Conservation (phyloP, 2,329 filamentous ascomycete genomes). For the Fusarium neocosmosporiellum region DNA sequence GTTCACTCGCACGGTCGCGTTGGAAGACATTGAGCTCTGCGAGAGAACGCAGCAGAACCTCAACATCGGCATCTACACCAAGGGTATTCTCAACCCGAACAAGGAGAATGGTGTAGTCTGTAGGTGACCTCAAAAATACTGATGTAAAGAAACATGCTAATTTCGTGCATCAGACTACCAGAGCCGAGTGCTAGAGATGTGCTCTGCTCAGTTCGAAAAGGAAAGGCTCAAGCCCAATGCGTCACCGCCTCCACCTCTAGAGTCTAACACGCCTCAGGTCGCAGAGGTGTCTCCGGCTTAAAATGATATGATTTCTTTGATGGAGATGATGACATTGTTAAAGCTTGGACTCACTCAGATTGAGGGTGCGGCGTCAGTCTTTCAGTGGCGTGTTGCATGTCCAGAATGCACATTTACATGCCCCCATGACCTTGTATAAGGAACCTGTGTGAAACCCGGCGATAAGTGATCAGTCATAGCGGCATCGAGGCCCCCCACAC, state of each 20-base stretch:
- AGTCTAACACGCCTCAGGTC: neutral
- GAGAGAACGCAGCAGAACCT: slow-evolving; percentile 67
- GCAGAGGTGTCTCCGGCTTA: neutral
- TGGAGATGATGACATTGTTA: neutral
- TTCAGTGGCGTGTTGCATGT: neutral
- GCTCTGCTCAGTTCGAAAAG: slow-evolving; percentile 15
- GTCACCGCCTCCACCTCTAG: neutral
- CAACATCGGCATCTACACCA: slow-evolving; percentile 63
- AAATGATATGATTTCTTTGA: neutral
- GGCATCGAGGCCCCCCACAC: neutral
- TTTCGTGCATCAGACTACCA: slow-evolving; percentile 22
- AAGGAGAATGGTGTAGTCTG: slow-evolving; percentile 64
- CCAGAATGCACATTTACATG: neutral
- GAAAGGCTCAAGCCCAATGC: neutral
- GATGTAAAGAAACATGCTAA: neutral
- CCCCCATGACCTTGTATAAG: neutral
- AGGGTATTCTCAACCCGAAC: slow-evolving; percentile 65
- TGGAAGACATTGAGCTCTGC: slow-evolving; percentile 68
- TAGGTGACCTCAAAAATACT: slow-evolving; percentile 3
- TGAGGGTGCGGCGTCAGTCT: neutral
- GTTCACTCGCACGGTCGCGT: slow-evolving; percentile 66
- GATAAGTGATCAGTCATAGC: neutral
- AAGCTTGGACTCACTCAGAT: neutral
- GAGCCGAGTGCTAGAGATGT: slow-evolving; percentile 24
- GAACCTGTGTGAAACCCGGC: neutral